phyloP scores from a whole-genome alignment of 768 basidiomycete genomes.

The Amyloporia xantha region DNA sequence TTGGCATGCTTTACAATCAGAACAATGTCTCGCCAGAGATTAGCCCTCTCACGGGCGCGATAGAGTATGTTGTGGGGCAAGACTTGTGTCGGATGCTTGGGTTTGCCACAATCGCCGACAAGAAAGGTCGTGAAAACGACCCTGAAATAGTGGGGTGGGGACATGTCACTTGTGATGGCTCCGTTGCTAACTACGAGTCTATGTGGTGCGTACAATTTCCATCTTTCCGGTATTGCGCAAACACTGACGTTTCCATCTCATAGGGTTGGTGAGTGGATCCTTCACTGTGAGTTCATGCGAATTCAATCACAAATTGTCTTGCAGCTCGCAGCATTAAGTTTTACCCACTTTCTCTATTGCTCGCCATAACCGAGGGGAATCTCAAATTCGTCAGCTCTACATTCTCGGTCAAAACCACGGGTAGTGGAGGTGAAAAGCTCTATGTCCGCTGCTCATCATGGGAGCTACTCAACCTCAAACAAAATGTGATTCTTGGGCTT shows the following conservation, averaged over 20 bases:
- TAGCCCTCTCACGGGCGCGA: conserved; percentile 29
- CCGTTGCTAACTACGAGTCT: conserved; percentile 43
- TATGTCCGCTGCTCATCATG: conserved; percentile 28
- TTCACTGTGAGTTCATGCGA: no score
- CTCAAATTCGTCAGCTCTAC: conserved; percentile 26
- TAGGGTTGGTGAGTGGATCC: conserved; percentile 10
- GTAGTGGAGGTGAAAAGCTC: conserved; percentile 15
- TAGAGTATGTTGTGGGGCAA: conserved; percentile 35
- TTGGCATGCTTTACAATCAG: conserved; percentile 30
- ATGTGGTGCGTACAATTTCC: conserved; percentile 30
- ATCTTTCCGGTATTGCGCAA: no score
- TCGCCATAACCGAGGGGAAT: conserved; percentile 24
- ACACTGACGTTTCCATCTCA: no score
- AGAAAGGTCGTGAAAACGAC: conserved; percentile 30
- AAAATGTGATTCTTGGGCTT: conserved; percentile 29
- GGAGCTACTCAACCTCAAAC: conserved; percentile 37
- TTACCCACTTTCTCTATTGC: conserved; percentile 34
- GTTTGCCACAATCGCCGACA: conserved; percentile 16
- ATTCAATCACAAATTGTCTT: background rate
- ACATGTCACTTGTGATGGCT: conserved; percentile 37
- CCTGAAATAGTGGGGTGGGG: conserved; percentile 26
- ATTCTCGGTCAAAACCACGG: conserved; percentile 23
- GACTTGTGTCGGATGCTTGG: conserved; percentile 37
- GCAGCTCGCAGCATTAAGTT: conserved; percentile 40
- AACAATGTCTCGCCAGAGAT: conserved; percentile 39